Percentiles rank a stretch among this genome's conserved stretches.
Evolutionary conservation across 2,329 filamentous ascomycete genomes (phyloP).

Genomic region (Geoglossum cookeanum): DNA sequence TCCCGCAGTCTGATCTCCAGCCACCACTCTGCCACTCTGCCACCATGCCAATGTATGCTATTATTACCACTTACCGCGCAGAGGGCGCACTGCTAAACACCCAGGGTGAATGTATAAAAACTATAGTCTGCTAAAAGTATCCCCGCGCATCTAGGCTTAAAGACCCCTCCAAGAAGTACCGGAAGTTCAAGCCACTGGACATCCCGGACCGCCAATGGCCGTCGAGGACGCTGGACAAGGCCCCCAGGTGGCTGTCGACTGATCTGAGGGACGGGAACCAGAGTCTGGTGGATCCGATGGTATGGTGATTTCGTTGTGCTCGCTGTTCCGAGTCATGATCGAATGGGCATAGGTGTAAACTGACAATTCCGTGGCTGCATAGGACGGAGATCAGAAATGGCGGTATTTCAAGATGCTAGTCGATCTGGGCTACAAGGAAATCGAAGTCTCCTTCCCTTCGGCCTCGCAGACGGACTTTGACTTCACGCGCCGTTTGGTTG

Average conservation of each 20-base stretch:
- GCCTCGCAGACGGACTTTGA: conserved; percentile 92
- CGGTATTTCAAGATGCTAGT: conserved; percentile 87
- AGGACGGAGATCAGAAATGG: conserved; percentile 93
- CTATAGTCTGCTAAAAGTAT: neutral
- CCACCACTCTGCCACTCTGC: neutral
- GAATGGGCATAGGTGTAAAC: neutral
- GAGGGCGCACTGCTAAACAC: neutral
- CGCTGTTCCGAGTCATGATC: neutral
- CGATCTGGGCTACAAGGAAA: conserved; percentile 90
- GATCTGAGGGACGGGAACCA: conserved; percentile 89
- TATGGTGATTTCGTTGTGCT: conserved; percentile 24
- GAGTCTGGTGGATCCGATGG: conserved; percentile 83
- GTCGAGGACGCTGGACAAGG: conserved; percentile 59
- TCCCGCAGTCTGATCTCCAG: too few species aligned
- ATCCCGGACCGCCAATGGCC: conserved; percentile 68
- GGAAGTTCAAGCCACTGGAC: conserved; percentile 44
- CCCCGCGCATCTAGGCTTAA: conserved; percentile 32
- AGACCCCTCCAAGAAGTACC: conserved; percentile 62
- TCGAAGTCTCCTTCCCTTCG: conserved; percentile 88
- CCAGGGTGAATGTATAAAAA: neutral
- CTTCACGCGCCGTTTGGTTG: conserved; percentile 72
- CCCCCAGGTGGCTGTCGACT: conserved; percentile 79
- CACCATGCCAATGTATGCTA: neutral
- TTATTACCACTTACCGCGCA: neutral
- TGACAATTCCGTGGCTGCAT: conserved; percentile 1